These are phyloP conservation scores for Bidens hawaiensis DNA, from an alignment of 140 eudicot species.

Conservation along the genomic window DNA sequence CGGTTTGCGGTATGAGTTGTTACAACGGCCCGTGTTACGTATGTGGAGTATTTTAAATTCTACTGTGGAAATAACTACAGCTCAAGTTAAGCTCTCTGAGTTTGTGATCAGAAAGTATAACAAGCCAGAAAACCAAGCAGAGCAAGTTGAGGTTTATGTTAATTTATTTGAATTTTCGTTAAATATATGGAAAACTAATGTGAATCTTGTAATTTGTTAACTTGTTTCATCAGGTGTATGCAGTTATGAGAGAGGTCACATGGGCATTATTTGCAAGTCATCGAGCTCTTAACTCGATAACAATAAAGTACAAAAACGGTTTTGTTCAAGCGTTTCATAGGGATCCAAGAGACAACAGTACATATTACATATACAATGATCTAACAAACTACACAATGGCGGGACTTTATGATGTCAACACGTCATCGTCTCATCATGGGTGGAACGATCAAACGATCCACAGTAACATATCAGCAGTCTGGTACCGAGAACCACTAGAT, in stretches of 20 bases:
- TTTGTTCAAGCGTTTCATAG: constrained; percentile 97
- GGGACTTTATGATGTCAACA: constrained; percentile 37
- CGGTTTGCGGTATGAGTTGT: constrained; percentile 80
- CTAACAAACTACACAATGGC: constrained; percentile 71
- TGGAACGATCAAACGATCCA: constrained; percentile 84
- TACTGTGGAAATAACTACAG: constrained; percentile 87
- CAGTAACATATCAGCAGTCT: constrained; percentile 69
- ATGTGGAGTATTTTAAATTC: constrained; percentile 94
- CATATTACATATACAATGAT: constrained; percentile 89
- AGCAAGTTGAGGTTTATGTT: constrained; percentile 81
- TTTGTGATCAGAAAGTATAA: constrained; percentile 61
- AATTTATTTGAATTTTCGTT: constrained; percentile 1
- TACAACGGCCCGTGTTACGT: constrained; percentile 79
- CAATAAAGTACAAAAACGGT: constrained; percentile 83
- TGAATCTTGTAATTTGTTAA: not conserved
- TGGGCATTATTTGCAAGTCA: constrained; percentile 96
- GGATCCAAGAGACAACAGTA: constrained; percentile 78
- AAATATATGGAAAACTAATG: constrained; percentile 1
- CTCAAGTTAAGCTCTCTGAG: constrained; percentile 88
- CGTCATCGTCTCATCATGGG: constrained; percentile 64
- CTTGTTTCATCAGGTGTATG: constrained; percentile 64
- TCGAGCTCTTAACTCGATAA: constrained; percentile 75
- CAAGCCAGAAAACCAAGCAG: constrained; percentile 73
- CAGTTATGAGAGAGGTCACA: constrained; percentile 82
- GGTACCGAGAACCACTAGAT: constrained; percentile 84